Evolutionary conservation across 805 yeast species (phyloP), one percentile per base, ranked within the genome.

Genomic region (Saturnispora saitoi): DNA sequence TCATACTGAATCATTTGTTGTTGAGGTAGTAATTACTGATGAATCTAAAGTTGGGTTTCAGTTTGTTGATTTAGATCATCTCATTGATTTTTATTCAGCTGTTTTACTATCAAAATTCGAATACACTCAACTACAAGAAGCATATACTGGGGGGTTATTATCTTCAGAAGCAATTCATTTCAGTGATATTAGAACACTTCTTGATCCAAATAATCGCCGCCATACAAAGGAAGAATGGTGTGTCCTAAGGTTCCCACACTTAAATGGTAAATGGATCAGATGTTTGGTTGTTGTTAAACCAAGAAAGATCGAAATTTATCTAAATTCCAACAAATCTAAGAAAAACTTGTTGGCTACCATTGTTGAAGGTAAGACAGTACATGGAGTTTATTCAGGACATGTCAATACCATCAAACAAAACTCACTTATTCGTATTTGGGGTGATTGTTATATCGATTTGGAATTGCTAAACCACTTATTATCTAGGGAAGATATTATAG

Each of bases 121-220:
- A 61, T 73, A 68, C 55, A 69, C 71, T 17, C 72, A 76, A 43
- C 66, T 81, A 47, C 80, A 76, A 56, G 83, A 80, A 62, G 73
- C 80, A 19, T 81, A 75, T 58, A 80, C 86, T 0, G 88, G 85
- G 6, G 83, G 80, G 2, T 63, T 81, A 31, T 61, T 81, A 31
- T 76, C 83, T 8, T 63, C 77, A 8, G 79, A 77, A 54, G 87
- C 83, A 1, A 68, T 78, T 3, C 61, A 67, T 46, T 68, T 81
- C 48, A 69, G 76, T 2, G 88, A 81, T 58, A 70, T 80, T 38
- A 78, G 80, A 56, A 76, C 81, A 2, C 65, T 81, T 17, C 65
- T 81, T 53, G 72, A 78, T 4, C 75, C 75, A 40, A 73, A 71
- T 51, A 70, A 77, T 51, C 63, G 69, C 45, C 43, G 42, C 7